Percentiles rank a stretch among this genome's conserved stretches.
Evolutionary conservation across 148 eudicot genomes (phyloP).

Genomic region (Cornus florida): DNA sequence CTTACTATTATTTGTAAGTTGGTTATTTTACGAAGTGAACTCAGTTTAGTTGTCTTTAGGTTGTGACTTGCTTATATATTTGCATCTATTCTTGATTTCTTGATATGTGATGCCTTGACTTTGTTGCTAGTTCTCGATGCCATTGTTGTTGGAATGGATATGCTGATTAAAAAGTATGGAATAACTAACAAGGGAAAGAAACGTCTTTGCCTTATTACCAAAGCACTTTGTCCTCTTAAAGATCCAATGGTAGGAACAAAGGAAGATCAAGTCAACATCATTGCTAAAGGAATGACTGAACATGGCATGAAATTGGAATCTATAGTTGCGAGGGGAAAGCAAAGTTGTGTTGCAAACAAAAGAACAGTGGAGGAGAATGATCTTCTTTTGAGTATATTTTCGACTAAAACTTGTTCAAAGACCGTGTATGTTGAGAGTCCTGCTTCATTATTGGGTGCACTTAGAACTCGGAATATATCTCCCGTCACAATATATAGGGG

Average conservation of each 20-base stretch:
- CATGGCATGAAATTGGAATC: constrained; percentile 92
- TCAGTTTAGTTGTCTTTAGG: neutral
- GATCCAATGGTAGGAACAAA: constrained; percentile 93
- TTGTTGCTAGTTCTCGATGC: constrained; percentile 80
- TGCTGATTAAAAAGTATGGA: constrained; percentile 90
- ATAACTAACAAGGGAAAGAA: constrained; percentile 81
- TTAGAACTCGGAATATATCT: constrained; percentile 81
- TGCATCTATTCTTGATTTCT: constrained; percentile 13
- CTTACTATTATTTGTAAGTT: neutral
- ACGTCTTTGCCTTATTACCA: constrained; percentile 84
- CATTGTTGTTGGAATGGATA: constrained; percentile 96
- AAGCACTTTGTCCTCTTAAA: constrained; percentile 70
- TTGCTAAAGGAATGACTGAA: constrained; percentile 75
- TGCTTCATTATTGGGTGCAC: constrained; percentile 82
- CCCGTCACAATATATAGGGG: constrained; percentile 95
- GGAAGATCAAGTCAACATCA: constrained; percentile 83
- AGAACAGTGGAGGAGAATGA: constrained; percentile 77
- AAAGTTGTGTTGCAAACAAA: constrained; percentile 39
- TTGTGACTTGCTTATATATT: constrained; percentile 6
- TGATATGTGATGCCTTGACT: constrained; percentile 58
- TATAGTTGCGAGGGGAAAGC: constrained; percentile 60
- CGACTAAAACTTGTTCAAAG: constrained; percentile 63
- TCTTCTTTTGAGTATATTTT: constrained; percentile 53
- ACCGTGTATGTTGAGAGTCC: constrained; percentile 70
- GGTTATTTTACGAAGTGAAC: neutral